Conservation (phyloP, 345 rosid species). For the Brassica incana region DNA sequence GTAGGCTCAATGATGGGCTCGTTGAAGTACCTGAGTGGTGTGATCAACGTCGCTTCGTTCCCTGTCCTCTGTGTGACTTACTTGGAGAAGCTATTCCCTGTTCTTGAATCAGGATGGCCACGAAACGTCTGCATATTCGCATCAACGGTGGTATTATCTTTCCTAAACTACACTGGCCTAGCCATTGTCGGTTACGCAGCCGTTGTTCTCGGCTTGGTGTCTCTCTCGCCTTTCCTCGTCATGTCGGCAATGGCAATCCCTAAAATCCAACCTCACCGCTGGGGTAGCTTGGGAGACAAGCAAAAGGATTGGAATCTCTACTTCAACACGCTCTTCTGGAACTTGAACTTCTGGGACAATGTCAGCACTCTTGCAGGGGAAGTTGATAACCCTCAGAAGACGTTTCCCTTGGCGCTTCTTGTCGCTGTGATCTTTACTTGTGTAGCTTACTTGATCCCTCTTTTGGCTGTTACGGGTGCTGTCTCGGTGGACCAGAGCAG, state of each 20-base stretch:
- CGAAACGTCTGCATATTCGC: conserved; percentile 43
- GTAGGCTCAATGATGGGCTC: conserved; percentile 79
- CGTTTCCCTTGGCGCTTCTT: conserved; percentile 66
- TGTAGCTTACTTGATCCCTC: conserved; percentile 75
- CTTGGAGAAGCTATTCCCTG: conserved; percentile 52
- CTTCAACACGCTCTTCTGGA: conserved; percentile 94
- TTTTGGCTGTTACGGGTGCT: conserved; percentile 78
- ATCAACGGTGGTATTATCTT: conserved; percentile 51
- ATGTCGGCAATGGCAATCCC: conserved; percentile 74
- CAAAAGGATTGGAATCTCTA: conserved; percentile 71
- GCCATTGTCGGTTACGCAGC: conserved; percentile 74
- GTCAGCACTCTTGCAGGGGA: conserved; percentile 89
- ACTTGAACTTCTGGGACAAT: conserved; percentile 89
- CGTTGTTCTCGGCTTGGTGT: conserved; percentile 62
- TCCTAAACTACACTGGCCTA: conserved; percentile 71
- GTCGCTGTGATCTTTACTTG: conserved; percentile 76
- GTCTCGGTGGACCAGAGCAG: conserved; percentile 52
- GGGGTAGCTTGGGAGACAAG: conserved; percentile 68
- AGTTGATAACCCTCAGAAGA: conserved; percentile 67
- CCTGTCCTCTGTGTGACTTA: conserved; percentile 69
- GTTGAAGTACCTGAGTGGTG: conserved; percentile 78
- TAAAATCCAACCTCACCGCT: conserved; percentile 60
- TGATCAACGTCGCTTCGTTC: conserved; percentile 76
- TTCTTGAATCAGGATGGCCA: conserved; percentile 60
- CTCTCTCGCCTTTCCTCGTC: conserved; percentile 70